A percentile compares a stretch with the other conserved stretches of the same genome.
Conservation (phyloP, 805 yeast genomes). For the Candida berthetii region DNA sequence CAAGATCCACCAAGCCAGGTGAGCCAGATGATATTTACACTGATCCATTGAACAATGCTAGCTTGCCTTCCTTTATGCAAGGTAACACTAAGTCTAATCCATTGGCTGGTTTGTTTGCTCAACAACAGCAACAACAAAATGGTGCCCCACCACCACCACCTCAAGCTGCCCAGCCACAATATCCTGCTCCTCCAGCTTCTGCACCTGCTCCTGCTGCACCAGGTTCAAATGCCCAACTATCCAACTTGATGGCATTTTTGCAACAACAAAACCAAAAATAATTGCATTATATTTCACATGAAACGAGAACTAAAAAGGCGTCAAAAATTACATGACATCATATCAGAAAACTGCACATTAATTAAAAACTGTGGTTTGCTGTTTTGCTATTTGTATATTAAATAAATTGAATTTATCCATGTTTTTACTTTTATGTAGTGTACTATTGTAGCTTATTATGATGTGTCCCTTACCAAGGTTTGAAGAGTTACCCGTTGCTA, state of each 20-base stretch:
- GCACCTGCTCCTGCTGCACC: constrained; percentile 10
- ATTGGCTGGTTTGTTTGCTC: constrained; percentile 39
- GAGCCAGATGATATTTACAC: constrained; percentile 31
- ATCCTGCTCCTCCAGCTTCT: constrained; percentile 10
- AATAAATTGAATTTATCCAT: too few relatives aligned
- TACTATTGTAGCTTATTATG: too few relatives aligned
- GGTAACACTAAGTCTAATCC: constrained; percentile 37
- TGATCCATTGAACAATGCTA: constrained; percentile 19
- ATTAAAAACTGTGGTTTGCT: background rate
- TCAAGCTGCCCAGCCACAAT: constrained; percentile 2
- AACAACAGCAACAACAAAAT: constrained; percentile 6
- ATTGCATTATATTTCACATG: too few relatives aligned
- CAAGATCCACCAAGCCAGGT: constrained; percentile 67
- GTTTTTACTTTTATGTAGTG: too few relatives aligned
- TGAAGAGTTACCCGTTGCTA: background rate
- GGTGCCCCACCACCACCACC: constrained; percentile 2
- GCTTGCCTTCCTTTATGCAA: constrained; percentile 23
- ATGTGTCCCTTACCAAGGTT: too few relatives aligned
- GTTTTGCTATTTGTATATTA: background rate
- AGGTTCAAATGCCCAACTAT: constrained; percentile 33
- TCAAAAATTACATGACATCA: background rate
- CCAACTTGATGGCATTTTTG: constrained; percentile 34
- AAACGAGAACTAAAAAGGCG: too few relatives aligned
- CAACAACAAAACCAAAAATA: constrained; percentile 27
- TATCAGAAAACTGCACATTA: background rate